These are phyloP conservation scores for Papiliotrema laurentii DNA, from an alignment of 1,284 basidiomycete genomes.

Conservation along the genomic window DNA sequence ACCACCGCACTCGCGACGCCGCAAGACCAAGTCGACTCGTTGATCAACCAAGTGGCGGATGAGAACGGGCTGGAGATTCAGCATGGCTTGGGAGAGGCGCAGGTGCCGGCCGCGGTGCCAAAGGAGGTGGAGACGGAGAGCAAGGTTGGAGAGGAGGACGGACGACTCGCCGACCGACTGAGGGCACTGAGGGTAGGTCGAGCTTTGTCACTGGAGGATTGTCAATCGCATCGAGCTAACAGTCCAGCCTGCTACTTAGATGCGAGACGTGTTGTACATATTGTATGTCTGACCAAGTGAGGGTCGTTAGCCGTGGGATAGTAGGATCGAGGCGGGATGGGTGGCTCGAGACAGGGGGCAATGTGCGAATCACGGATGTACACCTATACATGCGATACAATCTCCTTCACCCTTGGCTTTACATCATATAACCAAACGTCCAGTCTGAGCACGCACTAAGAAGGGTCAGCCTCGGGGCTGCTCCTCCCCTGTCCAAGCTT, in stretches of 20 bases:
- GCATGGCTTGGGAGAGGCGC: slow-evolving; percentile 73
- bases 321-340: too few relatives aligned
- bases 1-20: slow-evolving; percentile 91
- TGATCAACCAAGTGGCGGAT: slow-evolving; percentile 92
- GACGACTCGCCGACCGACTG: slow-evolving; percentile 34
- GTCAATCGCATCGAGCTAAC: neutral
- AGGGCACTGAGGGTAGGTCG: slow-evolving; percentile 41
- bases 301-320: too few relatives aligned
- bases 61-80: slow-evolving; percentile 94
- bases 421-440: too few relatives aligned
- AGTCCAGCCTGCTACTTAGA: slow-evolving; percentile 4
- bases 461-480: too few relatives aligned
- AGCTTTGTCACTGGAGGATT: neutral
- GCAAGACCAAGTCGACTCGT: slow-evolving; percentile 91
- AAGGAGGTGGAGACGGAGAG: slow-evolving; percentile 46
- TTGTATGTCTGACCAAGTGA: too few relatives aligned
- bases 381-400: too few relatives aligned
- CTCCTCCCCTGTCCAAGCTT: too few relatives aligned
- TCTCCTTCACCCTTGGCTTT: too few relatives aligned
- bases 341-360: too few relatives aligned
- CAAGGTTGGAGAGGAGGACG: slow-evolving; percentile 50
- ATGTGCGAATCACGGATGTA: too few relatives aligned
- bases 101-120: slow-evolving; percentile 48
- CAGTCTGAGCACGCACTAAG: too few relatives aligned
- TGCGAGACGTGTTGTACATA: too few relatives aligned